Evolutionary conservation across 345 rosid genomes (phyloP), one percentile per base, ranked within the genome.

Genomic region (Arabidopsis suecica): DNA sequence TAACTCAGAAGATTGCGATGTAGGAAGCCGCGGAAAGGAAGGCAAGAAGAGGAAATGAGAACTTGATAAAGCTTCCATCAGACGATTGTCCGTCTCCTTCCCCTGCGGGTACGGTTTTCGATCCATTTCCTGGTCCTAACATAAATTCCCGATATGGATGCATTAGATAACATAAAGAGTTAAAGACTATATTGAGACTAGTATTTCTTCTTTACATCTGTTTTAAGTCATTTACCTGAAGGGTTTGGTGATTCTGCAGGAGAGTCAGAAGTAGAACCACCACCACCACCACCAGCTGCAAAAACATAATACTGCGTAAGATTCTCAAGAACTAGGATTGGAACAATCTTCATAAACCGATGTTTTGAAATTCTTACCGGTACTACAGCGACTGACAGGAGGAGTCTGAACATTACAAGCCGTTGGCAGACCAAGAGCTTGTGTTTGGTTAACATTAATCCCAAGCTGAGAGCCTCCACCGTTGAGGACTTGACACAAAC

Each of bases 361-460:
- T 51, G 40, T 16, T 59, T 18, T 30, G 37, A 34, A 41, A 12
- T 12, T 66, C 55, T 59, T 83, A 91, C 98, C 88, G 30, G 64
- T 70, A 16, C 47, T 86, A 80, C 99, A 95, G 69, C 79, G 49
- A 82, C 87, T 90, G 67, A 67, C 50, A 33, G 99, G 85, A 32
- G 93, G 96, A 71, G 99, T 90, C 74, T 88, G 89, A 69, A 95
- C 91, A 11, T 85, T 88, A 86, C 99, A 95, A 56, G 89, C 88
- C 4, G 56, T 79, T 4, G 97, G 96, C 25, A 95, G 79, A 57
- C 83, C 91, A 73, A 88, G 66, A 68, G 96, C 97, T 63, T 73
- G 95, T 13, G 92, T 88, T 75, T 80, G 90, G 82, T 95, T 95
- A 72, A 91, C 67, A 32, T 73, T 75, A 71, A 90, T 57, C 14